Evolutionary conservation across 1,284 basidiomycete species (phyloP).

Genomic region (Vanrija sp.): DNA sequence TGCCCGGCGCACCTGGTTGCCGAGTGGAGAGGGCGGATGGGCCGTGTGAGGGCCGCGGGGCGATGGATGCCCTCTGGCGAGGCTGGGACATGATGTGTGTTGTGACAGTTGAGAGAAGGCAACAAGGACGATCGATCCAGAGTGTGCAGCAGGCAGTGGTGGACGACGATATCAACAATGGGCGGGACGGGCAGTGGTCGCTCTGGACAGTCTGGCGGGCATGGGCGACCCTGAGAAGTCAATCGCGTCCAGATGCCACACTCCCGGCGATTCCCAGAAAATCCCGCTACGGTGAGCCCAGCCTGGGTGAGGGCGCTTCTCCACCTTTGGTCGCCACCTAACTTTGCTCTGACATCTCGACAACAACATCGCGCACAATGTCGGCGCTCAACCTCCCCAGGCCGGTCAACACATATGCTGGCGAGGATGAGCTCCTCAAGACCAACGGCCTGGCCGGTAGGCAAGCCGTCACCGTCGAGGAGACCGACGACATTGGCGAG

Average conservation of each 20-base stretch:
- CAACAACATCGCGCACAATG: slow-evolving; percentile 17
- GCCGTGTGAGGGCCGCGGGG: neutral
- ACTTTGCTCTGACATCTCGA: neutral
- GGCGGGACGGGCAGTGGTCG: neutral
- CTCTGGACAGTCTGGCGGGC: neutral
- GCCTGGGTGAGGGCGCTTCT: neutral
- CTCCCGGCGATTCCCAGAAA: neutral
- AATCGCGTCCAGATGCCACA: slow-evolving; percentile 1
- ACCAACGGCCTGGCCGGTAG: slow-evolving; percentile 12
- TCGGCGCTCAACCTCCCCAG: slow-evolving; percentile 45
- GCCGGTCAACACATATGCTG: slow-evolving; percentile 45
- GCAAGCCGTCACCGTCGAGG: slow-evolving; percentile 18
- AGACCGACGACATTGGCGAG: slow-evolving; percentile 26
- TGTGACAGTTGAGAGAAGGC: no score
- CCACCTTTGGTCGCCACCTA: neutral
- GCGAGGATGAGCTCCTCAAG: slow-evolving; percentile 41
- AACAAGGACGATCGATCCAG: neutral
- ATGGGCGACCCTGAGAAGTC: neutral
- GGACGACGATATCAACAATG: neutral
- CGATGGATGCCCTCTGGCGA: neutral
- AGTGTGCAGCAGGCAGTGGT: no score
- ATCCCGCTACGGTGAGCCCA: neutral
- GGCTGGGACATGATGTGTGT: neutral
- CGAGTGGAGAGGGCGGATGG: no score
- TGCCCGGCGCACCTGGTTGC: no score